These are phyloP conservation scores for Alternaria hordeiaustralica DNA, from an alignment of 2,329 filamentous ascomycete species.

Conservation along the genomic window DNA sequence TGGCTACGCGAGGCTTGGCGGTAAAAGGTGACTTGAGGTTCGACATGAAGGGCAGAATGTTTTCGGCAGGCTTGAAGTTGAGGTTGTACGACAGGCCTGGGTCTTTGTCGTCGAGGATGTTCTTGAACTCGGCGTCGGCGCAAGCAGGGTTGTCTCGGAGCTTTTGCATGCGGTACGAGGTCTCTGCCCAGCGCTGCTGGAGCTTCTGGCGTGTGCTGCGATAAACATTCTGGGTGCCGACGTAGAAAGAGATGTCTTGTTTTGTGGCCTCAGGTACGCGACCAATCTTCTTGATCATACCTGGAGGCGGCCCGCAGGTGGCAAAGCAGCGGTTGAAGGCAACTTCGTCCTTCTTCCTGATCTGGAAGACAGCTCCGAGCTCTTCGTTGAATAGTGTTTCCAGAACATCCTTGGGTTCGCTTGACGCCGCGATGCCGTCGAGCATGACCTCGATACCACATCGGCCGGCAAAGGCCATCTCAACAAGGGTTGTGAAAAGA, in stretches of 20 bases:
- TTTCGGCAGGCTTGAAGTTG: conserved; percentile 79
- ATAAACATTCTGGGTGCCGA: conserved; percentile 72
- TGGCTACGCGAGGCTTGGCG: conserved; percentile 78
- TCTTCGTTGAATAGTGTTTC: conserved; percentile 94
- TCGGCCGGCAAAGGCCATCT: conserved; percentile 98
- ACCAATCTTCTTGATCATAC: conserved; percentile 84
- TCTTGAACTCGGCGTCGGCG: conserved; percentile 81
- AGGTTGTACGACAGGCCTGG: conserved; percentile 86
- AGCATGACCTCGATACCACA: conserved; percentile 86
- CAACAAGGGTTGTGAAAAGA: conserved; percentile 84
- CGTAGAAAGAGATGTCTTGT: conserved; percentile 78
- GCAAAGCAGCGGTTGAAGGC: conserved; percentile 90
- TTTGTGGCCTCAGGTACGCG: conserved; percentile 71
- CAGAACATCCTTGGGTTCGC: conserved; percentile 69
- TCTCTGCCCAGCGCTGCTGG: conserved; percentile 87
- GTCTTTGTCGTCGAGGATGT: conserved; percentile 76
- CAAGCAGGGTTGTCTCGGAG: conserved; percentile 87
- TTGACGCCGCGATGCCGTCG: conserved; percentile 70
- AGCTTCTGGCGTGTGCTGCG: conserved; percentile 73
- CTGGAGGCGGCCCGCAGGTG: conserved; percentile 81
- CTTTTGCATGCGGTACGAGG: conserved; percentile 89
- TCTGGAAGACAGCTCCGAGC: conserved; percentile 93
- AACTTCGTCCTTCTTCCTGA: conserved; percentile 81
- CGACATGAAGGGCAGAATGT: conserved; percentile 71
- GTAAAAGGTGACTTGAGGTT: conserved; percentile 67